Percentiles rank a stretch among this genome's conserved stretches.
Evolutionary conservation across 768 basidiomycete genomes (phyloP).

Genomic region (Pleurotus giganteus): DNA sequence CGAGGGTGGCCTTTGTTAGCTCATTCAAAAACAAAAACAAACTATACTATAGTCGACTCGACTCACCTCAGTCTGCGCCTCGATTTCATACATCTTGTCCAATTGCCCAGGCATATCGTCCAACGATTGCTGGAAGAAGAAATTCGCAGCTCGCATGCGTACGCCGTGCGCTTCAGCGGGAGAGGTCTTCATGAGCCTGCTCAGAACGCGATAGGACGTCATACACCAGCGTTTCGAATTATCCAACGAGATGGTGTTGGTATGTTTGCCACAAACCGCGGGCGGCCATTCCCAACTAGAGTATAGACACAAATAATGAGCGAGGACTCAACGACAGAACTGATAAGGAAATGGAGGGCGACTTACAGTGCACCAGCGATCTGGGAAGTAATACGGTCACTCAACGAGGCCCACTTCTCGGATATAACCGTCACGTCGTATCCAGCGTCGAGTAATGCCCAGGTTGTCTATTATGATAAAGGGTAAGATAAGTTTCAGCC

Average conservation of each 20-base stretch:
- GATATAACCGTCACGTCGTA: conserved; percentile 33
- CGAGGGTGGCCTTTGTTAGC: too few species aligned
- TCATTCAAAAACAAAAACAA: neutral
- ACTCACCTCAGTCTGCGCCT: conserved; percentile 1
- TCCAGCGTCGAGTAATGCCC: conserved; percentile 32
- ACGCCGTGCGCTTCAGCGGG: conserved; percentile 26
- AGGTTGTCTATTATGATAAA: too few species aligned
- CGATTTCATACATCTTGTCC: conserved; percentile 27
- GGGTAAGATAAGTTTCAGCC: too few species aligned
- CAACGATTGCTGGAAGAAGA: conserved; percentile 31
- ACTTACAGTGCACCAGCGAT: conserved; percentile 26
- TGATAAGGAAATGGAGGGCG: too few species aligned
- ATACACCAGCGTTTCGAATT: conserved; percentile 34
- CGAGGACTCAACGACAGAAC: too few species aligned
- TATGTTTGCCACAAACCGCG: conserved; percentile 36
- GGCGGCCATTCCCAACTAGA: conserved; percentile 36
- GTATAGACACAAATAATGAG: too few species aligned
- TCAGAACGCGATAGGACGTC: conserved; percentile 31
- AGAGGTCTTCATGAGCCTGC: conserved; percentile 18
- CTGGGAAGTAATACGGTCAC: conserved; percentile 20
- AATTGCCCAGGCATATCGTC: too few species aligned
- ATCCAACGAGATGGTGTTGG: conserved; percentile 28
- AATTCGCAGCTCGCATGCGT: conserved; percentile 29
- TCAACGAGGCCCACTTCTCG: conserved; percentile 16
- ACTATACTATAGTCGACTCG: neutral